Evolutionary conservation across 2,329 filamentous ascomycete genomes (phyloP), one percentile per base, ranked within the genome.

Genomic region (Neurospora sp.): DNA sequence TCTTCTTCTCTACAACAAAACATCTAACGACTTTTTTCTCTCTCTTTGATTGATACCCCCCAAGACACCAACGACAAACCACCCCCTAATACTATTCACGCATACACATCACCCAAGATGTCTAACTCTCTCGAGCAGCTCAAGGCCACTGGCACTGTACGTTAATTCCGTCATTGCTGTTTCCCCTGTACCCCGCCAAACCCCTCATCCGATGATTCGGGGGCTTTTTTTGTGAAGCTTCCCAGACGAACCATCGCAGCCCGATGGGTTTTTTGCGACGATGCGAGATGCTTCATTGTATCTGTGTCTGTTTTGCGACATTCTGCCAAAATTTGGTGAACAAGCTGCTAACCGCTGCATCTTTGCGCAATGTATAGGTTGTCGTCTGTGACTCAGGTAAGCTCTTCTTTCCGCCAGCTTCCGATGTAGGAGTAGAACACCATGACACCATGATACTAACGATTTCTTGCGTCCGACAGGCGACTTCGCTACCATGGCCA

Each of bases 341-440:
- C 41, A 40, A 67, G 71, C 23, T 67, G 75, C 76, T 78, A 67
- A 77, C 74, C 15, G 38, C 2, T 68, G 17, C 8, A 68, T 72
- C 38, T 66, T 40, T 72, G 10, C 72, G 66, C 66, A 69, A 68
- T 66, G 40, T 40, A 75, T 80, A 96, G 93, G 91, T 92, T 74
- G 96, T 98, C 80, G 96, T 98, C 82, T 95, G 92, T 83, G 96
- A 98, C 86, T 97, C 95, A 83, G 96, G 94, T 90, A 91, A 84
- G 86, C 81, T 79, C 81, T 79, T 75, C 43, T 67, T 66, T 70
- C 67, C 68, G 66, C 57, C 62, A 70, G 6, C 19, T 41, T 1
- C 52, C 28, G 28, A 62, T 62, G 12, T 33, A 62, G 52, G 52
- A 62, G 52, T 28, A 36, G 15, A 10, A 62, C 28, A 62, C 8